Percentiles rank a stretch among this genome's conserved stretches.
These are phyloP conservation scores for Saccharum hybrid DNA, from an alignment of 202 grass and related monocot genomes.

Conservation along the genomic window DNA sequence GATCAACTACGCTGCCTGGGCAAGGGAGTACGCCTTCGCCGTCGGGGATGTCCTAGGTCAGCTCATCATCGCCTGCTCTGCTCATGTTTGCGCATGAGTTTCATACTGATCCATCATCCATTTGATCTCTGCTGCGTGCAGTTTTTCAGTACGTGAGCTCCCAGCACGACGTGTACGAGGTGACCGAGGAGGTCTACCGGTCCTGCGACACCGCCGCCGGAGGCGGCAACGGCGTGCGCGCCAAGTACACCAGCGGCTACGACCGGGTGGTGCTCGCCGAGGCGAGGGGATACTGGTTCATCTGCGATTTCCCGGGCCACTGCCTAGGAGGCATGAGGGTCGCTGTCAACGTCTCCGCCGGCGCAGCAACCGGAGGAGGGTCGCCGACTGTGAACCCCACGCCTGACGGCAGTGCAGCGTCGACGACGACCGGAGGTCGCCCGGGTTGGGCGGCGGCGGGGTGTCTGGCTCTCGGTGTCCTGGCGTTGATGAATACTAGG, in stretches of 20 bases:
- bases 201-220: slow-evolving; percentile 46
- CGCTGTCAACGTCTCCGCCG: slow-evolving; percentile 28
- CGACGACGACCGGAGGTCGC: background rate
- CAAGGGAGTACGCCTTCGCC: slow-evolving; percentile 42
- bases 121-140: slow-evolving; percentile 8
- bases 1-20: slow-evolving; percentile 56
- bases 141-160: slow-evolving; percentile 66
- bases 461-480: slow-evolving; percentile 10
- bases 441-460: background rate
- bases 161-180: slow-evolving; percentile 70
- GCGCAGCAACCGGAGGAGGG: background rate
- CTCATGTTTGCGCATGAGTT: background rate
- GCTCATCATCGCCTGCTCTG: background rate
- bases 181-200: slow-evolving; percentile 50
- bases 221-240: slow-evolving; percentile 24
- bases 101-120: background rate
- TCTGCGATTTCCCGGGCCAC: slow-evolving; percentile 55
- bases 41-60: slow-evolving; percentile 61
- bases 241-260: slow-evolving; percentile 47
- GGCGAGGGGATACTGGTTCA: slow-evolving; percentile 60
- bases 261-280: slow-evolving; percentile 55
- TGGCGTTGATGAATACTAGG: slow-evolving; percentile 9
- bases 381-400: background rate
- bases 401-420: background rate
- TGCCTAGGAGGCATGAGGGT: slow-evolving; percentile 49